A percentile compares a stretch with the other conserved stretches of the same genome.
These are phyloP conservation scores for Cercospora beticola DNA, from an alignment of 2,329 filamentous ascomycete species.

Conservation along the genomic window DNA sequence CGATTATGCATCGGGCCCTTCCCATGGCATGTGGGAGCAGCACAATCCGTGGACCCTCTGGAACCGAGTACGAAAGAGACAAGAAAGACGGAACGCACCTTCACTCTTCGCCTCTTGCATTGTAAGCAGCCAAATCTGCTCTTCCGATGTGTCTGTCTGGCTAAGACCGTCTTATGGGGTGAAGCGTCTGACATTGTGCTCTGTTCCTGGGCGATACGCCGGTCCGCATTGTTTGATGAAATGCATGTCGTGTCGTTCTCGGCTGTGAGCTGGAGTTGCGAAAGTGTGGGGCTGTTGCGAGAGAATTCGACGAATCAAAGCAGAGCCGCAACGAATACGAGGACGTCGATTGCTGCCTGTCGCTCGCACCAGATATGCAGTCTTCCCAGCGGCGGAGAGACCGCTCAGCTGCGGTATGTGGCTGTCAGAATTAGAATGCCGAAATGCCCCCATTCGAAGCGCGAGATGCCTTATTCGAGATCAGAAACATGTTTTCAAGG, in stretches of 20 bases:
- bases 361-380: background rate
- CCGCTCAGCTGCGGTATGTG: background rate
- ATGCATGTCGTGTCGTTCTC: background rate
- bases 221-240: background rate
- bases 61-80: background rate
- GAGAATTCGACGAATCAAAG: background rate
- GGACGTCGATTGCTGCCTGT: background rate
- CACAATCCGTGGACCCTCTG: background rate
- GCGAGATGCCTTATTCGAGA: background rate
- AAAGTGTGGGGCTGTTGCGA: background rate
- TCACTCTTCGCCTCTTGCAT: constrained; percentile 24
- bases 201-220: background rate
- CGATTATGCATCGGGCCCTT: background rate
- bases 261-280: background rate
- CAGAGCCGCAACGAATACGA: background rate
- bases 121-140: constrained; percentile 21
- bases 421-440: background rate
- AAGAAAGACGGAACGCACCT: constrained; percentile 15
- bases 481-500: background rate
- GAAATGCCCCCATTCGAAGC: background rate
- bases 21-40: background rate
- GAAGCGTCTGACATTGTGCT: constrained; percentile 8
- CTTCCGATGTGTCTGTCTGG: constrained; percentile 21
- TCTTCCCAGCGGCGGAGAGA: background rate
- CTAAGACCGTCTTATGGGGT: background rate